Evolutionary conservation across 1,139 yeast genomes (phyloP), one percentile per base, ranked within the genome.

Genomic region (Candida neerlandica): DNA sequence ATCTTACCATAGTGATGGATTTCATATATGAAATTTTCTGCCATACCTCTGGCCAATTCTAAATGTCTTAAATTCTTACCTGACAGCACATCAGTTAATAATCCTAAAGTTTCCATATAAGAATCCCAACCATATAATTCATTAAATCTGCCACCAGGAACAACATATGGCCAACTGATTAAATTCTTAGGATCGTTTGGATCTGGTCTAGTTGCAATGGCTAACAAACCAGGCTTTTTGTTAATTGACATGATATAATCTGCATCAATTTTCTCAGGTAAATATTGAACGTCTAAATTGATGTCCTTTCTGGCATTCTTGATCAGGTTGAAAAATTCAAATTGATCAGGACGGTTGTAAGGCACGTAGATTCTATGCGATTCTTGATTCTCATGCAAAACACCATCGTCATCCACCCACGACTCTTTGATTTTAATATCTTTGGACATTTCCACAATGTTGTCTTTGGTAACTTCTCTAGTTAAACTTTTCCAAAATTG

Each of bases 41-140:
- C 90, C 95, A 94, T 90, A 0, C 96, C 97, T 58, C 86, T 77
- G 7, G 97, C 95, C 39, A 92, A 76, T 27, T 63, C 56, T 46
- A 75, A 66, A 55, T 72, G 69, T n/a, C 62, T 64, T 43, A 62
- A 63, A 42, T 67, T 55, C 35, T 85, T 87, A 3, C 77, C 53
- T 7, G 48, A 47, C 9, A 83, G 76, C 26, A 81, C 85, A 60
- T 89, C 89, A 14, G 82, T 79, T 39, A 94, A 67, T 45, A 94
- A 74, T 1, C 99, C 99, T 30, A 92, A 69, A 0, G 96, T 82
- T 63, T 88, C 94, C 86, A 95, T 88, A 64, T 94, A 94, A 1
- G 97, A 90, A 66, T 94, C 99, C 99, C 99, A 94, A 7, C 99
- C 99, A 62, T 94, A 94, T 49, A 91, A 78, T 68, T 94, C 99